These are phyloP conservation scores for Tephrocybe sp. DNA, from an alignment of 768 basidiomycete species.

Conservation along the genomic window DNA sequence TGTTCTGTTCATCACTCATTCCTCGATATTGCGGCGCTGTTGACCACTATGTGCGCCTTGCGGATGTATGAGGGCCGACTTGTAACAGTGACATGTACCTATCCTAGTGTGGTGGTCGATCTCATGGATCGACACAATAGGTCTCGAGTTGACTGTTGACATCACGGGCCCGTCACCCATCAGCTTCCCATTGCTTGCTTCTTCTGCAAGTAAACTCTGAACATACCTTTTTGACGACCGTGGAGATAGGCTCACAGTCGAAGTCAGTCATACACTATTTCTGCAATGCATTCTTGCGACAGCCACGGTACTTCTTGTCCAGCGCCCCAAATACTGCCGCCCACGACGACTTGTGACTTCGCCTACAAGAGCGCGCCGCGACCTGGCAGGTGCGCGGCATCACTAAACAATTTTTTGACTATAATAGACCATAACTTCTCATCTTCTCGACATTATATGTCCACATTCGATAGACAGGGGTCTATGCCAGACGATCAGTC, in stretches of 20 bases:
- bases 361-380: background rate
- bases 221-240: background rate
- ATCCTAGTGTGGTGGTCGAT: too few relatives aligned
- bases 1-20: background rate
- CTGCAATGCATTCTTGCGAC: conserved; percentile 3
- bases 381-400: background rate
- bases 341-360: background rate
- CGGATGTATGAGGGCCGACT: too few relatives aligned
- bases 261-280: background rate
- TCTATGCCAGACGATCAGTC: background rate
- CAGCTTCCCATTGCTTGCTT: background rate
- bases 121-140: too few relatives aligned
- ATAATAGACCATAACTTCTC: conserved; percentile 2
- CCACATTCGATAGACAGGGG: conserved; percentile 8
- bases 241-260: background rate
- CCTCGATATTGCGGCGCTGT: background rate
- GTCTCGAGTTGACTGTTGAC: too few relatives aligned
- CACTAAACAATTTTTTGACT: background rate
- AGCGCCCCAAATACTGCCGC: conserved; percentile 3
- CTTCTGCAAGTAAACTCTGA: too few relatives aligned
- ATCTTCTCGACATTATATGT: conserved; percentile 18
- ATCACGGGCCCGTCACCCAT: background rate
- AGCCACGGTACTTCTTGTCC: background rate
- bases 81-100: too few relatives aligned
- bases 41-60: background rate